A percentile compares a stretch with the other conserved stretches of the same genome.
phyloP scores from a whole-genome alignment of 208 protist species.

The Zelonia costaricensis region DNA sequence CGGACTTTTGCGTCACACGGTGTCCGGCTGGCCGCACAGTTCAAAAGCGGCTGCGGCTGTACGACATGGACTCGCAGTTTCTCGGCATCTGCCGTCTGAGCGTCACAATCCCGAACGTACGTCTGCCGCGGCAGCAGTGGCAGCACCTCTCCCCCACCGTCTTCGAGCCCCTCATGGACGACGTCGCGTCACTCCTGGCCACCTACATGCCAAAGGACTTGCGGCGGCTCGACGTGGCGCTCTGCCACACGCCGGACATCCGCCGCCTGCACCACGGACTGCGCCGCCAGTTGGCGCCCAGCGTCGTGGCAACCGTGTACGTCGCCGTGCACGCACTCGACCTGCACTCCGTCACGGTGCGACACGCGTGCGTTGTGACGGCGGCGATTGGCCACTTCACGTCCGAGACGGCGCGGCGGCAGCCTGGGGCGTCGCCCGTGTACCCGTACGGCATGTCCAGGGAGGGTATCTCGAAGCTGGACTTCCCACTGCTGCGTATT shows the following conservation, averaged over 20 bases:
- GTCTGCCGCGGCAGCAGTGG: constrained; percentile 9
- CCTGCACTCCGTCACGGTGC: constrained; percentile 24
- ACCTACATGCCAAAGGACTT: constrained; percentile 76
- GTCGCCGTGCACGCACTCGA: constrained; percentile 47
- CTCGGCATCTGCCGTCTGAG: constrained; percentile 58
- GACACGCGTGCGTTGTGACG: constrained; percentile 27
- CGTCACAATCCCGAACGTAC: constrained; percentile 37
- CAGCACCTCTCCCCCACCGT: constrained; percentile 18
- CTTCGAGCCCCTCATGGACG: constrained; percentile 67
- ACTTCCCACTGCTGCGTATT: constrained; percentile 51
- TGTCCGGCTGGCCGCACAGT: constrained; percentile 33
- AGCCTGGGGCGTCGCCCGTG: constrained; percentile 16
- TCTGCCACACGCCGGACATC: constrained; percentile 46
- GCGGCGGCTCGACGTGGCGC: constrained; percentile 42
- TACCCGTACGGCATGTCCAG: constrained; percentile 42
- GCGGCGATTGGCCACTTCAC: constrained; percentile 35
- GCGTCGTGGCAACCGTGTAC: constrained; percentile 69
- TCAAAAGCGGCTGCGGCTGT: constrained; percentile 58
- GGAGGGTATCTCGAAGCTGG: constrained; percentile 23
- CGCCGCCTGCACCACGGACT: constrained; percentile 46
- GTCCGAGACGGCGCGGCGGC: constrained; percentile 28
- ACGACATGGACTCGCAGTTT: constrained; percentile 49
- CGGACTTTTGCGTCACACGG: constrained; percentile 61
- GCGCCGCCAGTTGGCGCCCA: constrained; percentile 64
- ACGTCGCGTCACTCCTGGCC: constrained; percentile 60